Base-by-base conservation (phyloP, 306 rosid genomes). In the Trifolium fragiferum region DNA sequence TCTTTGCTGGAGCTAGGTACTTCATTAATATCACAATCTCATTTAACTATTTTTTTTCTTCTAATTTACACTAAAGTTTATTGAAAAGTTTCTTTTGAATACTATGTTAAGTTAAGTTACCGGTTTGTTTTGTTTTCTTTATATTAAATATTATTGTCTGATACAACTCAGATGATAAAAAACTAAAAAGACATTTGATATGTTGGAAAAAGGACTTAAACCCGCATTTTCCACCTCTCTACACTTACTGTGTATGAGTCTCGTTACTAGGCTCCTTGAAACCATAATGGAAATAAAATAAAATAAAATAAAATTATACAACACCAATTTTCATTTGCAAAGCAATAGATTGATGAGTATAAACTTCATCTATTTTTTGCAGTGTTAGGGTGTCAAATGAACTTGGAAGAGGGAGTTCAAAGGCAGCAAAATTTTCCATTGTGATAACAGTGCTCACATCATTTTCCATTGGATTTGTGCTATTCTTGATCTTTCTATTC, bases 321-420 rank as follows among this genome's bases (percentile, higher is more conserved):
- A 30, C 33, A 30, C 33, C 33, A 30, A 30, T 30, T 30, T 30
- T 30, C 33, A 30, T 30, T 30, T 30, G 4, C 33, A 30, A 30
- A 30, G 33, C 33, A 30, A 30, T 30, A 30, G 33, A 30, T 30
- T 30, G 6, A 30, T 30, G 33, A 30, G 33, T 30, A 30, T 30
- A 30, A 30, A 30, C 33, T 30, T 27, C 33, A 4, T 59, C 33
- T 35, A 18, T 53, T 43, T 30, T 60, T 40, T 76, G 75, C 63
- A 86, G 90, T 61, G 92, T 88, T 1, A 68, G 90, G 3, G 92
- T 88, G 35, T 46, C 90, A 21, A 88, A 86, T 70, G 90, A 88
- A 54, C 87, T 88, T 18, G 92, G 92, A 64, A 78, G 86, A 73
- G 92, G 92, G 51, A 82, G 78, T 73, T 38, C 89, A 72, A 82